phyloP scores from a whole-genome alignment of 2,329 filamentous ascomycete genomes.

The Xylaria polymorpha region DNA sequence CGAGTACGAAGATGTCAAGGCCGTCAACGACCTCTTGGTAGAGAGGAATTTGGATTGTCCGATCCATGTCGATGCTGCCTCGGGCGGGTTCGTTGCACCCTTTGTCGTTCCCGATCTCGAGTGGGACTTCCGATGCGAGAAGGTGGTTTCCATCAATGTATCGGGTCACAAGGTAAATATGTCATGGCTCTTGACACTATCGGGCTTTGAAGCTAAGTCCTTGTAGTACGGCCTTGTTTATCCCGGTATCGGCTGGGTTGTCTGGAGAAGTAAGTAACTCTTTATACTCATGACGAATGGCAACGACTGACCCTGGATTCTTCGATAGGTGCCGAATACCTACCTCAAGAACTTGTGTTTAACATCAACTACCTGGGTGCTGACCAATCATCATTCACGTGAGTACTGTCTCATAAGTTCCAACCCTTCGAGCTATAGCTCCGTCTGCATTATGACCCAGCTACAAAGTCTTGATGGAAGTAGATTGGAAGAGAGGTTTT shows the following conservation, averaged over 20 bases:
- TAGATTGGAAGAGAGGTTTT: background rate
- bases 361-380: conserved; percentile 99
- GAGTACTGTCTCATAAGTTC: conserved; percentile 3
- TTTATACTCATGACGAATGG: background rate
- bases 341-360: conserved; percentile 94
- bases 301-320: background rate
- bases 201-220: conserved; percentile 25
- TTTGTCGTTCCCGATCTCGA: conserved; percentile 85
- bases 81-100: conserved; percentile 91
- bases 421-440: background rate
- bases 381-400: conserved; percentile 92
- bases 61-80: conserved; percentile 94
- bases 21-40: conserved; percentile 86
- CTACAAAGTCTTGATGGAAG: background rate
- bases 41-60: conserved; percentile 80
- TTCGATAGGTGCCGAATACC: conserved; percentile 70
- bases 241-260: conserved; percentile 92
- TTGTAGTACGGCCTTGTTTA: conserved; percentile 73
- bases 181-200: no score
- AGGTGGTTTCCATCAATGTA: conserved; percentile 92
- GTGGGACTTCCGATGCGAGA: conserved; percentile 93
- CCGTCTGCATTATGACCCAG: no score
- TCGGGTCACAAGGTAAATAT: conserved; percentile 83
- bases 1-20: conserved; percentile 94
- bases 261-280: conserved; percentile 72